Evolutionary conservation across 2,329 filamentous ascomycete genomes (phyloP).

Genomic region (Verticillium tricorpus): DNA sequence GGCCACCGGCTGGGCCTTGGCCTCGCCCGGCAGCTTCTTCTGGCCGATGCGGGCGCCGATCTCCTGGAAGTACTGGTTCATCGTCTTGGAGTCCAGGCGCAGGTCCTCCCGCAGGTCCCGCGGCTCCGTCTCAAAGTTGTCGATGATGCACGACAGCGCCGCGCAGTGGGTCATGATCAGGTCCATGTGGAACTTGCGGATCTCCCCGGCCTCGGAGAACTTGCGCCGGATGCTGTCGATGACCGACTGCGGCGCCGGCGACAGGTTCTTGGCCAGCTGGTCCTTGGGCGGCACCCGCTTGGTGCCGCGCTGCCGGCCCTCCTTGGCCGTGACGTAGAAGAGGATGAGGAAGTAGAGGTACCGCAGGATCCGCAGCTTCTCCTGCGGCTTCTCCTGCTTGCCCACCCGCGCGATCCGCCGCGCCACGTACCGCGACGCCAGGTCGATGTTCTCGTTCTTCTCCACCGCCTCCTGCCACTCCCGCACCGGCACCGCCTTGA

Average conservation of each 20-base stretch:
- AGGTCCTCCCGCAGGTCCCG: constrained; percentile 67
- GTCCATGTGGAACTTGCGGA: constrained; percentile 69
- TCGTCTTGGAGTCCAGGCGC: constrained; percentile 64
- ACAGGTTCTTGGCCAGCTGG: constrained; percentile 53
- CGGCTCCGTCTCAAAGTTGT: constrained; percentile 70
- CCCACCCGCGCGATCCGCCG: constrained; percentile 52
- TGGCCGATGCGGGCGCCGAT: constrained; percentile 61
- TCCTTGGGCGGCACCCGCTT: constrained; percentile 55
- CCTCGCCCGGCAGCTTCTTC: constrained; percentile 54
- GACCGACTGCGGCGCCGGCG: constrained; percentile 55
- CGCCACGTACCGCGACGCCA: constrained; percentile 62
- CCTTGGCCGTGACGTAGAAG: constrained; percentile 44
- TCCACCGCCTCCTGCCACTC: constrained; percentile 70
- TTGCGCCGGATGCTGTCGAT: constrained; percentile 64
- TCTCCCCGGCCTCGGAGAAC: constrained; percentile 59
- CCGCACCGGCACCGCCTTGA: constrained; percentile 63
- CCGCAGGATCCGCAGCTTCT: constrained; percentile 53
- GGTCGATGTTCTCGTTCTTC: constrained; percentile 50
- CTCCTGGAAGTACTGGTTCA: constrained; percentile 69
- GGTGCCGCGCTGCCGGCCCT: constrained; percentile 41
- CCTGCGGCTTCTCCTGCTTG: constrained; percentile 46
- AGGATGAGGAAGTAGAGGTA: constrained; percentile 55
- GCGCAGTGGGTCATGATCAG: constrained; percentile 70
- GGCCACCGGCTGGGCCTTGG: constrained; percentile 53
- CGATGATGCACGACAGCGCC: constrained; percentile 65